Base-by-base conservation (phyloP, 2,329 filamentous ascomycete genomes). In the Exserohilum turcica region DNA sequence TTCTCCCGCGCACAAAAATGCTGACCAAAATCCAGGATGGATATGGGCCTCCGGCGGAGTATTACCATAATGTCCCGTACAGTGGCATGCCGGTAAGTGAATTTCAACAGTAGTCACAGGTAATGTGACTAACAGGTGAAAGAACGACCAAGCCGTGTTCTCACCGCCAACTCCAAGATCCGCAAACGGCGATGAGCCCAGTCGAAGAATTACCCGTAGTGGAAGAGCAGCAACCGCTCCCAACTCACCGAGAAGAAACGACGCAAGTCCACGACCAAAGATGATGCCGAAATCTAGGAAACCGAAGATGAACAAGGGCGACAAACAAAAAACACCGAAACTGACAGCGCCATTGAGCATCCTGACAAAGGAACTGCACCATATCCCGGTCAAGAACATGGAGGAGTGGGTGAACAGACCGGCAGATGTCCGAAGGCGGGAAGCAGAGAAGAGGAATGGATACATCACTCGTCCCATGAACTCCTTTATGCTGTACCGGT, bases 401-500 rank as follows among this genome's bases (percentile, higher is more conserved):
- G 85, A 88, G 46, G 80, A 81, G 21, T 96, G 89, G 79, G 92
- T 95, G 31, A 85, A 88, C 65, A 84, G 93, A 44, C 79, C 89
- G 8, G 76, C 79, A 2, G 86, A 90, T 51, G 81, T 82, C 6
- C 84, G 93, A 51, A 80, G 79, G 43, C 76, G 79, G 48, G 92
- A 96, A 72, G 86, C 88, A 8, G 82, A 85, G 37, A 83, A 84
- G 64, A 83, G 86, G 52, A 91, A 86, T 31, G 90, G 90, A 21
- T 92, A 92, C 71, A 84, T 97, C 63, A 91, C 93, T 66, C 84
- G 94, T 27, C 92, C 94, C 2, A 96, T 97, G 88, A 99, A 99
- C 74, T 93, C 91, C 0, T 99, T 97, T 78, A 96, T 99, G 89
- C 80, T 99, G 44, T 99, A 99, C 74, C 88, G 94, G 36, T 96